These are phyloP conservation scores for Tolypocladium paradoxum DNA, from an alignment of 2,329 filamentous ascomycete genomes.

Conservation along the genomic window DNA sequence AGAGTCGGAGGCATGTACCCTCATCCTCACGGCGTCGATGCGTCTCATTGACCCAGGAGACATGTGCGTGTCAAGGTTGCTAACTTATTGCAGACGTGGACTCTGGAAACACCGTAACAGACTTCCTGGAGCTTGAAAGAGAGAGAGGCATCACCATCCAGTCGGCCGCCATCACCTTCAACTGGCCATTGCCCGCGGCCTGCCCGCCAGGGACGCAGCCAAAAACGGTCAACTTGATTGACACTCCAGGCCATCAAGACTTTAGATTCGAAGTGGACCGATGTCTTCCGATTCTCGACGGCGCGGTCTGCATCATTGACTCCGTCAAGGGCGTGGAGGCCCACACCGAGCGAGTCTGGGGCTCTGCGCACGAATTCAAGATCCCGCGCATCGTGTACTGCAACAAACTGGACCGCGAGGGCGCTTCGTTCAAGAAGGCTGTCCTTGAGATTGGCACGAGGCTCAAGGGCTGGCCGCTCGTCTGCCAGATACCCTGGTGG, in stretches of 20 bases:
- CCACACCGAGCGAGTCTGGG: slow-evolving; percentile 94
- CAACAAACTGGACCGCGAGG: slow-evolving; percentile 71
- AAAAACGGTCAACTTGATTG: slow-evolving; percentile 82
- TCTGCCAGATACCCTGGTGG: slow-evolving; percentile 96
- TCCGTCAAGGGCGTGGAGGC: slow-evolving; percentile 91
- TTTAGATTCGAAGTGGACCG: slow-evolving; percentile 95
- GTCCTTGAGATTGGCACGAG: slow-evolving; percentile 76
- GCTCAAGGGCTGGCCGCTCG: slow-evolving; percentile 73
- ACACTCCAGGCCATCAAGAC: slow-evolving; percentile 93
- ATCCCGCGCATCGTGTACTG: slow-evolving; percentile 74
- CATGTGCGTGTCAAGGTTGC: neutral
- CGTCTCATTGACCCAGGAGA: neutral
- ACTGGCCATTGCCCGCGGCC: slow-evolving; percentile 62
- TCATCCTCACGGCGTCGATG: neutral
- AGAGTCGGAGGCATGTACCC: slow-evolving; percentile 59
- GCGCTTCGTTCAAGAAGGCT: slow-evolving; percentile 70
- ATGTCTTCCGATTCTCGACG: slow-evolving; percentile 78
- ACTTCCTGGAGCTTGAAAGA: slow-evolving; percentile 88
- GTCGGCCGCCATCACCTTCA: slow-evolving; percentile 89
- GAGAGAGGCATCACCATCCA: slow-evolving; percentile 94
- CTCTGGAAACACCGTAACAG: slow-evolving; percentile 91
- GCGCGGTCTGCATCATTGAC: slow-evolving; percentile 86
- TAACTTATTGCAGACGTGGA: slow-evolving; percentile 58
- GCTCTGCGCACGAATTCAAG: slow-evolving; percentile 71
- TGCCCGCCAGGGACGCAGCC: slow-evolving; percentile 27